These are phyloP conservation scores for Prinsepia uniflora DNA, from an alignment of 306 rosid genomes.

Conservation along the genomic window DNA sequence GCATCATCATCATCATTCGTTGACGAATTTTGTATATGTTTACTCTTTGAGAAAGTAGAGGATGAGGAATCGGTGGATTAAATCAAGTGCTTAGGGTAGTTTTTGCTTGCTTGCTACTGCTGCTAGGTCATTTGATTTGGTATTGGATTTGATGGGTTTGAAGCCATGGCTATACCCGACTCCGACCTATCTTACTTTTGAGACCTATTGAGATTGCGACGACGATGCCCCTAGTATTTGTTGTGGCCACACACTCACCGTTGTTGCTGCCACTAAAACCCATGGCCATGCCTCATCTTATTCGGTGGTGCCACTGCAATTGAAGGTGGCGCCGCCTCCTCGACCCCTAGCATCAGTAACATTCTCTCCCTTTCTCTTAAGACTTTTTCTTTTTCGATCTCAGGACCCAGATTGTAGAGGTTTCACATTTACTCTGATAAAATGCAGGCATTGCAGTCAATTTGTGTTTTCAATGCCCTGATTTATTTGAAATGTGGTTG, in stretches of 20 bases:
- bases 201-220: slow-evolving; percentile 75
- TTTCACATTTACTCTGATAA: too few relatives aligned
- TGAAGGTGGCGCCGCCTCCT: slow-evolving; percentile 79
- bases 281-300: slow-evolving; percentile 86
- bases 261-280: slow-evolving; percentile 80
- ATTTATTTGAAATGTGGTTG: too few relatives aligned
- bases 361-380: not conserved
- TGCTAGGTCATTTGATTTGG: not conserved
- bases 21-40: too few relatives aligned
- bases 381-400: not conserved
- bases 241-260: slow-evolving; percentile 79
- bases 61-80: not conserved
- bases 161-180: slow-evolving; percentile 93
- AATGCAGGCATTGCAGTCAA: too few relatives aligned
- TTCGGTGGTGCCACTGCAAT: slow-evolving; percentile 98
- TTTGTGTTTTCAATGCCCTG: too few relatives aligned
- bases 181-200: slow-evolving; percentile 63
- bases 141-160: slow-evolving; percentile 51
- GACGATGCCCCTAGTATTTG: slow-evolving; percentile 94
- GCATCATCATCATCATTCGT: not conserved
- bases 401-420: too few relatives aligned
- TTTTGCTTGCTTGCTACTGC: too few relatives aligned
- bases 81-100: not conserved
- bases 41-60: not conserved
- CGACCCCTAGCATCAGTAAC: slow-evolving; percentile 85